phyloP scores from a whole-genome alignment of 495 filamentous ascomycete species.

The Penicillium taxi region DNA sequence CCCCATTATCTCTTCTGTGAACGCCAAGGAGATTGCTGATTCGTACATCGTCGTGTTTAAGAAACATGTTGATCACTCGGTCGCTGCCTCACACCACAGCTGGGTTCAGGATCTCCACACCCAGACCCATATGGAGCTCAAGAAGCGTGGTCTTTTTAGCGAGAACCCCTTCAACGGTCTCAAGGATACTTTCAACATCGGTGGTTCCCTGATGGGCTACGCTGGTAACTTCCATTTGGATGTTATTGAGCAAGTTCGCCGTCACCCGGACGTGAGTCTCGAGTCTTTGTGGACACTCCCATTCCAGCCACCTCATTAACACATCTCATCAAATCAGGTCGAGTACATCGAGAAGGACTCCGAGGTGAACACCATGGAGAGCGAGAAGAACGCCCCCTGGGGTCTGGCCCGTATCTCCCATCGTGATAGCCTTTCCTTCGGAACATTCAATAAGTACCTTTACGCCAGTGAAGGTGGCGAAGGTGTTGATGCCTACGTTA shows the following conservation, averaged over 20 bases:
- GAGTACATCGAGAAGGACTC: slow-evolving; percentile 95
- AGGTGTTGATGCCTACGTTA: slow-evolving; percentile 97
- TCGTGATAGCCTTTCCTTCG: slow-evolving; percentile 75
- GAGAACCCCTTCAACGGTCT: slow-evolving; percentile 61
- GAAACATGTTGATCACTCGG: slow-evolving; percentile 67
- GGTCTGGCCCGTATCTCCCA: slow-evolving; percentile 97
- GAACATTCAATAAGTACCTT: slow-evolving; percentile 96
- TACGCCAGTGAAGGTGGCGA: slow-evolving; percentile 87
- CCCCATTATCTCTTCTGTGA: slow-evolving; percentile 74
- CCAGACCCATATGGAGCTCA: slow-evolving; percentile 65
- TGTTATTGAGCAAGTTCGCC: slow-evolving; percentile 86
- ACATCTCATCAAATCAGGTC: too few relatives aligned
- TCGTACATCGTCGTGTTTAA: slow-evolving; percentile 99
- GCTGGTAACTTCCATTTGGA: slow-evolving; percentile 92
- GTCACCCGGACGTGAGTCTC: slow-evolving; percentile 89
- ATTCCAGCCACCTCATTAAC: too few relatives aligned
- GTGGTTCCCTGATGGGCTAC: slow-evolving; percentile 77
- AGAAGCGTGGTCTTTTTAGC: slow-evolving; percentile 78
- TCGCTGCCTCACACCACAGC: slow-evolving; percentile 68
- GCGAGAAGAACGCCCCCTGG: slow-evolving; percentile 92
- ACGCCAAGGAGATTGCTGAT: slow-evolving; percentile 71
- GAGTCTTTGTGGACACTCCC: too few relatives aligned
- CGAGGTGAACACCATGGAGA: slow-evolving; percentile 67
- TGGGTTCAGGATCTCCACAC: slow-evolving; percentile 79
- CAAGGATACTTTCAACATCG: slow-evolving; percentile 93